These are phyloP conservation scores for Aspergillus indologenus DNA, from an alignment of 495 filamentous ascomycete genomes.

Conservation along the genomic window DNA sequence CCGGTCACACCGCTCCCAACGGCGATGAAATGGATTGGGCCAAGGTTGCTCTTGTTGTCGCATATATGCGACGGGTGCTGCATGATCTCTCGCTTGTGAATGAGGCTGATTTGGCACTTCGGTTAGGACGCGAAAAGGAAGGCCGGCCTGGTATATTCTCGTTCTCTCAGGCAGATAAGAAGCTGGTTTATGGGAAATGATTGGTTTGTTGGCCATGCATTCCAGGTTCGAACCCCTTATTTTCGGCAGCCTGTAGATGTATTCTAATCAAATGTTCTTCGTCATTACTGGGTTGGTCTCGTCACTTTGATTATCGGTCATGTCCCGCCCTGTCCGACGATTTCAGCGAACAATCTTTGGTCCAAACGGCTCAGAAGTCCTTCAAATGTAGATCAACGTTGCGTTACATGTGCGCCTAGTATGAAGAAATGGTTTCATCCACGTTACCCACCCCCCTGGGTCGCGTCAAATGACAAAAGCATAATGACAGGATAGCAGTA, in stretches of 20 bases:
- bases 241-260: neutral
- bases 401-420: too few species aligned
- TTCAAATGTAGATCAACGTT: too few species aligned
- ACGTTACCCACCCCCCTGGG: too few species aligned
- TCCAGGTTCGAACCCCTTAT: too few species aligned
- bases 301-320: too few species aligned
- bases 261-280: neutral
- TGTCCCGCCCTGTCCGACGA: too few species aligned
- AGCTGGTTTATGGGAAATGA: constrained; percentile 30
- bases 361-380: too few species aligned
- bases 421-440: too few species aligned
- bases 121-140: constrained; percentile 21
- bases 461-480: neutral
- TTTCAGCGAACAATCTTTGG: too few species aligned
- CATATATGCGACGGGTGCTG: constrained; percentile 71
- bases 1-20: constrained; percentile 38
- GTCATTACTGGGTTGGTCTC: neutral
- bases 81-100: constrained; percentile 58
- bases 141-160: constrained; percentile 35
- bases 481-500: neutral
- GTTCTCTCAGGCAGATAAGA: constrained; percentile 32
- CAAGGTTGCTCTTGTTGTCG: constrained; percentile 68
- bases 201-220: constrained; percentile 5
- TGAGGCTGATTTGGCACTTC: constrained; percentile 54
- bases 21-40: constrained; percentile 63